Percentiles rank a stretch among this genome's conserved stretches.
Evolutionary conservation across 1,284 basidiomycete genomes (phyloP).

Genomic region (Xerocomus amazonicus): DNA sequence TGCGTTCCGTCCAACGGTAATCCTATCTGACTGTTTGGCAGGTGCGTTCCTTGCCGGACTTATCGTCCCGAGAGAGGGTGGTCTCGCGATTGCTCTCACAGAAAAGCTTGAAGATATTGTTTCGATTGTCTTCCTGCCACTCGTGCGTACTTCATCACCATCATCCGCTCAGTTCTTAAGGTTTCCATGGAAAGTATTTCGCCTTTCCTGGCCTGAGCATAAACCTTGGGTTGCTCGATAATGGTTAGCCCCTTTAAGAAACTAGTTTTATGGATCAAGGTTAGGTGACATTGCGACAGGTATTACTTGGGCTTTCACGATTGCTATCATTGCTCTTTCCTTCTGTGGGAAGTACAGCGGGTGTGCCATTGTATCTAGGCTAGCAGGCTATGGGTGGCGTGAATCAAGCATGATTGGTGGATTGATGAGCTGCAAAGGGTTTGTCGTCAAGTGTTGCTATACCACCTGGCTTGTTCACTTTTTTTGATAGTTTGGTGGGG

Average conservation of each 20-base stretch:
- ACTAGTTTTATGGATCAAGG: constrained; percentile 7
- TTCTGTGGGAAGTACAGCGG: constrained; percentile 82
- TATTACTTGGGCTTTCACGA: constrained; percentile 87
- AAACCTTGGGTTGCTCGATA: constrained; percentile 76
- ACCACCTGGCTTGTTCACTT: not conserved
- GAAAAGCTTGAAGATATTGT: constrained; percentile 85
- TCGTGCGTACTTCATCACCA: constrained; percentile 43
- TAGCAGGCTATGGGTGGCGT: constrained; percentile 70
- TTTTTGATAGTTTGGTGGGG: constrained; percentile 64
- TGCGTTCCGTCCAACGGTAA: constrained; percentile 29
- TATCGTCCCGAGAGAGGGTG: constrained; percentile 88
- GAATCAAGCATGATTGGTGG: constrained; percentile 86
- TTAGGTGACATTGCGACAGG: constrained; percentile 49
- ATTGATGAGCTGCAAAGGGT: constrained; percentile 96
- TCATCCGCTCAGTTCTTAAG: not conserved
- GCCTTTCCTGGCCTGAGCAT: constrained; percentile 85
- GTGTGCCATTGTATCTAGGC: constrained; percentile 65
- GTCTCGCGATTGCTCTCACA: constrained; percentile 68
- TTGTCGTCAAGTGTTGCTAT: constrained; percentile 14
- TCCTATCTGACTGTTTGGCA: constrained; percentile 32
- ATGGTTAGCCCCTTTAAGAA: constrained; percentile 38
- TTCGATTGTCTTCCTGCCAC: constrained; percentile 78
- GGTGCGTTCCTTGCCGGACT: constrained; percentile 86
- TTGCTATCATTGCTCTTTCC: constrained; percentile 78
- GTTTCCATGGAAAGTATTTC: constrained; percentile 62